Conservation (phyloP, 2,329 filamentous ascomycete genomes). For the Pyricularia sp. region DNA sequence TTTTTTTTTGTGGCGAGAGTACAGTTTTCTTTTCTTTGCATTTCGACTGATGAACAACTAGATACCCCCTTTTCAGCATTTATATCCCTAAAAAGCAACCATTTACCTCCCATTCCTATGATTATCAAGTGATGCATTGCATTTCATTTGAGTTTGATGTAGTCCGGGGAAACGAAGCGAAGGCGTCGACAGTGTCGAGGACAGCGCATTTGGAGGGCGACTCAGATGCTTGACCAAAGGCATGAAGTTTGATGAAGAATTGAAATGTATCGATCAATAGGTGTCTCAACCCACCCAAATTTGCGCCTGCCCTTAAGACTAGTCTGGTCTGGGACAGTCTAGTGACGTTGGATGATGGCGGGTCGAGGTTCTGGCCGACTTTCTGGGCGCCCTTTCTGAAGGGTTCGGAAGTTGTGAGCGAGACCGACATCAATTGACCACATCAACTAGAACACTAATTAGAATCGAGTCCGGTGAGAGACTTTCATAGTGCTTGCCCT, state of each 20-base stretch:
- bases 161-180: not conserved
- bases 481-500: not conserved
- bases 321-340: not conserved
- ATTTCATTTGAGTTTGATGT: not conserved
- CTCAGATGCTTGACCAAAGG: not conserved
- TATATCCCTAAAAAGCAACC: not conserved
- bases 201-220: not conserved
- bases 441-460: not conserved
- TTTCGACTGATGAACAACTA: not conserved
- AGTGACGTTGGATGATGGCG: not conserved
- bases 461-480: not conserved
- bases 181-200: not conserved
- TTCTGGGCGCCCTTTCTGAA: not conserved
- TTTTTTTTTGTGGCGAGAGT: not conserved
- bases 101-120: not conserved
- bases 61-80: not conserved
- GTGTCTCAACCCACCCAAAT: not conserved
- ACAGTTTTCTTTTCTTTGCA: not conserved
- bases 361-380: not conserved
- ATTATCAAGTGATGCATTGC: not conserved
- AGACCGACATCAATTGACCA: not conserved
- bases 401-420: not conserved
- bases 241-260: constrained; percentile 4
- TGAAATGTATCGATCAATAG: constrained; percentile 1
- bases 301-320: not conserved